Base-by-base conservation (phyloP, 495 filamentous ascomycete species). In the Daldinia vernicosa region DNA sequence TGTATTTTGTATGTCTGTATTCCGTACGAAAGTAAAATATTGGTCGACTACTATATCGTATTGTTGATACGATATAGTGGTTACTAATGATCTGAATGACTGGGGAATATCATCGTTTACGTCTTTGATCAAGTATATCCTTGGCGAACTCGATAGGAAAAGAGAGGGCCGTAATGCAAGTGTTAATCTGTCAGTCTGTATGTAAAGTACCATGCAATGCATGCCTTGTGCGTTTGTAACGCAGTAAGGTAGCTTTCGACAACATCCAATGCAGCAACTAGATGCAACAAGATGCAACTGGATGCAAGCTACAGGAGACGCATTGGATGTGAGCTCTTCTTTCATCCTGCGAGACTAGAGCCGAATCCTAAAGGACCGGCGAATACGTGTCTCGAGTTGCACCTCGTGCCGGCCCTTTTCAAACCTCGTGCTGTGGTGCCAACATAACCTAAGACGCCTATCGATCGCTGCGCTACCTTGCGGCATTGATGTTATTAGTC, bases 241-340 rank as follows among this genome's bases (percentile, higher is more conserved):
- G 69, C 69, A 60, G 59, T 52, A 35, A 50, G 70, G 60, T 64
- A 52, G 65, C 60, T 50, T 65, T 60, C 40, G 64, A 64, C 28
- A 43, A 65, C 65, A 45, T 64, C 70, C 65, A 65, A 40, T 72
- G 55, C 70, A 68, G 64, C 50, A 55, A 28, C 17, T 47, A 12
- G 39, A 54, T 68, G 70, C 65, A 72, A 43, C n/a, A n/a, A 12
- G 39, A 54, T 68, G 64, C 50, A 55, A 28, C 17, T 47, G 7
- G 39, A 54, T 68, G 70, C 65, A 72, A 43, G 65, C 61, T 50
- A 65, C 40, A 68, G 70, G 65, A 68, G 70, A 58, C 27, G 69
- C 50, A 63, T 63, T 71, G 62, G 59, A 47, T 53, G 45, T 33
- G 17, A 60, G 55, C 55, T 50, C 24, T 43, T 61, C 43, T 47